phyloP scores from a whole-genome alignment of 148 eudicot species.

The Rhododendron griersonianum region DNA sequence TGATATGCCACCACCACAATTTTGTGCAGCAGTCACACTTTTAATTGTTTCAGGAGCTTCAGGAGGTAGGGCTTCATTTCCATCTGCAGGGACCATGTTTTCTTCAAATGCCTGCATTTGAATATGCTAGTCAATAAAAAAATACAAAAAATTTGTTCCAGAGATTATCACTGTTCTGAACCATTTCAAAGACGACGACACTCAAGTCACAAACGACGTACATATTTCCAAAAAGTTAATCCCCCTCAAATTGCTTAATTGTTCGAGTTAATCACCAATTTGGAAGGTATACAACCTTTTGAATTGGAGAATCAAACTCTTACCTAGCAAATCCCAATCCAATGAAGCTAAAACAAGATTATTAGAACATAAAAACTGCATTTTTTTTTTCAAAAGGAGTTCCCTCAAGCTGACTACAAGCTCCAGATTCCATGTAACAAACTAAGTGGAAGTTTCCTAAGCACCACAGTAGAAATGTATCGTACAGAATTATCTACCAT shows the following conservation, averaged over 20 bases:
- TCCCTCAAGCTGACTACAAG: not conserved
- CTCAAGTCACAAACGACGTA: not conserved
- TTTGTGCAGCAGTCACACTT: constrained; percentile 18
- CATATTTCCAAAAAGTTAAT: not conserved
- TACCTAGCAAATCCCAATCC: not conserved
- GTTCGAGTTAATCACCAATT: not conserved
- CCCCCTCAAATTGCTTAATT: not conserved
- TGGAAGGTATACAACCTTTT: not conserved
- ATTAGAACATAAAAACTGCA: not conserved
- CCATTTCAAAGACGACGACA: not conserved
- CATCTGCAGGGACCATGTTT: constrained; percentile 34
- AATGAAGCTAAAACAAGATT: not conserved
- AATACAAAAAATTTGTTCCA: not conserved
- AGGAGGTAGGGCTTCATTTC: constrained; percentile 27
- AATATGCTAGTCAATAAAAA: not conserved
- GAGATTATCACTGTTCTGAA: not conserved
- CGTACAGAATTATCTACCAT: not conserved
- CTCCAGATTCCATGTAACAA: not conserved
- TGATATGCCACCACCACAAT: constrained; percentile 14
- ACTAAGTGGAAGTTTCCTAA: not conserved
- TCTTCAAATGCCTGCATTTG: constrained; percentile 45
- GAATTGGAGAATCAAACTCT: not conserved
- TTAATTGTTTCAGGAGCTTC: constrained; percentile 10
- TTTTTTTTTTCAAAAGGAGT: not conserved
- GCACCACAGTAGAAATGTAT: not conserved